These are phyloP conservation scores for Suillus subalutaceus DNA, from an alignment of 768 basidiomycete genomes.

Conservation along the genomic window DNA sequence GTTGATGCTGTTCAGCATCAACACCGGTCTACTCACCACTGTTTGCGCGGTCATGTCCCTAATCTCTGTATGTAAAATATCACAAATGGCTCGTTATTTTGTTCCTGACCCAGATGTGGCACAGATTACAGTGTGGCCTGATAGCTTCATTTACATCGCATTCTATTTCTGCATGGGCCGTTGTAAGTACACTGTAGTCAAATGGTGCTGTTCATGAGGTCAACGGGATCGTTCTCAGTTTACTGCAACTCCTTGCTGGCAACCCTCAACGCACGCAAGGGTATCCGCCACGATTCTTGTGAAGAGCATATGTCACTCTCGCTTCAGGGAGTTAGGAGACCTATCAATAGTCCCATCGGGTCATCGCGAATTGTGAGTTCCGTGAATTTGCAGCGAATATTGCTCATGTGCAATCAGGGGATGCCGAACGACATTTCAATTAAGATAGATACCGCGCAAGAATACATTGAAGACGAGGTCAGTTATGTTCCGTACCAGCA, in stretches of 20 bases:
- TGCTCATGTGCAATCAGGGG: conserved; percentile 11
- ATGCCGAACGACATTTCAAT: conserved; percentile 57
- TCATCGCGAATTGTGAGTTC: conserved; percentile 17
- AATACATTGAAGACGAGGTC: conserved; percentile 45
- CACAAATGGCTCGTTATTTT: neutral
- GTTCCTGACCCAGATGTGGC: neutral
- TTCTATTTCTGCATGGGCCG: conserved; percentile 61
- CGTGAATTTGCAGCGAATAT: neutral
- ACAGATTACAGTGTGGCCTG: conserved; percentile 47
- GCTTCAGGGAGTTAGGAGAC: neutral
- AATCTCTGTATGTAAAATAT: conserved; percentile 40
- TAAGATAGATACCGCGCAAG: conserved; percentile 63
- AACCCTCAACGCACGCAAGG: conserved; percentile 52
- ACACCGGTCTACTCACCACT: conserved; percentile 30
- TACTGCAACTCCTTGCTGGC: conserved; percentile 60
- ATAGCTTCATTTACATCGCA: conserved; percentile 54
- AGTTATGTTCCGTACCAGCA: conserved; percentile 3
- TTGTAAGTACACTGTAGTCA: conserved; percentile 38
- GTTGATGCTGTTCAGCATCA: conserved; percentile 52
- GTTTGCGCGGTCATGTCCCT: conserved; percentile 55
- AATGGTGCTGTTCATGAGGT: neutral
- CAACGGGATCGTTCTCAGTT: conserved; percentile 32
- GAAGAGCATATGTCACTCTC: conserved; percentile 8
- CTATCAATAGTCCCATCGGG: conserved; percentile 10
- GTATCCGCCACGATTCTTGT: conserved; percentile 36